Evolutionary conservation across 2,329 filamentous ascomycete species (phyloP).

Genomic region (Periconia digitata): DNA sequence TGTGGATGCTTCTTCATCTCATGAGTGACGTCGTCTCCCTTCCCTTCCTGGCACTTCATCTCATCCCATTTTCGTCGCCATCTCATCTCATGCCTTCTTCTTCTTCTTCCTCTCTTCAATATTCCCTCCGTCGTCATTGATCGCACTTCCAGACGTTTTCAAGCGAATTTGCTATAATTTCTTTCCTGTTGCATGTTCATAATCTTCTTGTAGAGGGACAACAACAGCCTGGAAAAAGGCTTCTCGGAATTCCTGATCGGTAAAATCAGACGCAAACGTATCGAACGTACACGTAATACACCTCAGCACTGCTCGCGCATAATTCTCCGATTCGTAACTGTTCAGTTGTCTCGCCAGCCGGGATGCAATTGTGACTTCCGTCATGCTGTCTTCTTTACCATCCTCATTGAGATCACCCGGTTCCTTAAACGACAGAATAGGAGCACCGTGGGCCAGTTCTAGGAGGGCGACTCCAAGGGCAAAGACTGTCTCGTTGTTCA

Average conservation of each 20-base stretch:
- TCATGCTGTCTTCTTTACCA: slow-evolving; percentile 6
- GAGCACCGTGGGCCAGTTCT: slow-evolving; percentile 11
- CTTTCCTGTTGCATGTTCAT: slow-evolving; percentile 3
- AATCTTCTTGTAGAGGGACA: slow-evolving; percentile 8
- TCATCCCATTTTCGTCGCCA: no score
- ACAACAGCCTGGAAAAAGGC: slow-evolving; percentile 8
- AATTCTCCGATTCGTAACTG: slow-evolving; percentile 6
- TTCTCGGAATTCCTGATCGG: slow-evolving; percentile 8
- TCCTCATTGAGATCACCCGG: slow-evolving; percentile 12
- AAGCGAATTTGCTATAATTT: not conserved
- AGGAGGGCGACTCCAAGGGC: slow-evolving; percentile 15
- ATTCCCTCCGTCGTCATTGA: no score
- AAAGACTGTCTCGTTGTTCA: slow-evolving; percentile 13
- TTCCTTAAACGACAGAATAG: slow-evolving; percentile 1
- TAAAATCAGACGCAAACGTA: not conserved
- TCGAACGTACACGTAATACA: slow-evolving; percentile 8
- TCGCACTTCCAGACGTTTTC: no score
- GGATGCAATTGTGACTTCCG: slow-evolving; percentile 6
- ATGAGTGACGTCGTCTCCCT: no score
- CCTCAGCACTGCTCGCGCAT: slow-evolving; percentile 7
- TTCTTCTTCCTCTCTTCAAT: no score
- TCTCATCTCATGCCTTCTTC: no score
- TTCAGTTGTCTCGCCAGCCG: slow-evolving; percentile 6
- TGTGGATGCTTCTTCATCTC: no score
- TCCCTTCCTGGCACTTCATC: no score